Evolutionary conservation across 352 stramenopile species (phyloP), one percentile per base, ranked within the genome.

Genomic region (Phytophthora kernoviae): DNA sequence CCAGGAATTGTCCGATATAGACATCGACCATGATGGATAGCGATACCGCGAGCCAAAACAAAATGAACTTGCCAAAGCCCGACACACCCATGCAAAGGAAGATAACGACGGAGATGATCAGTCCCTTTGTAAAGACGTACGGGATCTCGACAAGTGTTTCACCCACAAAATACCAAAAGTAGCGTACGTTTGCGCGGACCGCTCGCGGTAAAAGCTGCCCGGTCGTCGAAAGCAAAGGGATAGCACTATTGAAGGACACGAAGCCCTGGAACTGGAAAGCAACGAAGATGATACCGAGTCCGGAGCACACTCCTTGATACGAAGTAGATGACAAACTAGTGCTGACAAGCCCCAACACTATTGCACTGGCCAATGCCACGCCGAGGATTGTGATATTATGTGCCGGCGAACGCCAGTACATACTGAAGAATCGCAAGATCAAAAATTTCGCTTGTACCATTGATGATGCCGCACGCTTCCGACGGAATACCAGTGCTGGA

Each of bases 1-100:
- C 79, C 30, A 96, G 67, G 18, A 92, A 79, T 50, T 97, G 84
- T 4, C 78, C 78, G 9, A 77, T 67, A 67, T 84, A 93, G 9
- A 77, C 86, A 14, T 80, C 71, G 24, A 74, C 36, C 18, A 79
- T 63, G 14, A 91, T 46, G 51, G 58, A 85, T 39, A 96, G 15
- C 11, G 63, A 70, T 33, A 94, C 73, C 10, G 73, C 78, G 21
- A 91, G 70, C 42, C 81, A 79, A 50, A 82, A 93, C 55, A 93
- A 82, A 40, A 91, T 73, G 32, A 67, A 61, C 17, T 46, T 61
- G 2, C 5, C 22, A 27, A 71, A 44, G 4, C 64, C 65, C 1
- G 90, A 86, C 43, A 96, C 58, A 17, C 53, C 64, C 26, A 73
- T 64, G 59, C 83, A 84, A 4, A 83, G 4, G 24, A 82, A 52